Percentiles rank a stretch among this genome's conserved stretches.
These are phyloP conservation scores for Saccharomyces hybrid DNA, from an alignment of 1,139 yeast species.

Conservation along the genomic window DNA sequence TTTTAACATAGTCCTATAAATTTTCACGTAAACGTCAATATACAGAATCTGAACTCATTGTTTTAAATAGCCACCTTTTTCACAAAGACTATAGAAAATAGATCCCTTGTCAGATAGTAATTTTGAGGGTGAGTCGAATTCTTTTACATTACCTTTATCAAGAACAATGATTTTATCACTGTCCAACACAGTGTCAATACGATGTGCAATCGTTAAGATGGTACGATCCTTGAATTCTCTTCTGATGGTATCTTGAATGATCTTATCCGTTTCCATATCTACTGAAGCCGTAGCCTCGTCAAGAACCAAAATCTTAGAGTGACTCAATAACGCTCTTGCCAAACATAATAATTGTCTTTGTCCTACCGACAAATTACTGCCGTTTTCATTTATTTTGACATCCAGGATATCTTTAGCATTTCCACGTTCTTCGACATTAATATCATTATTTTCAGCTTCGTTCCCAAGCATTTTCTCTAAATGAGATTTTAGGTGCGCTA, in stretches of 20 bases:
- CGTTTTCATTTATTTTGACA: slow-evolving; percentile 53
- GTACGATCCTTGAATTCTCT: slow-evolving; percentile 56
- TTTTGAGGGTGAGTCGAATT: slow-evolving; percentile 56
- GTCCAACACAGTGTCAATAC: slow-evolving; percentile 75
- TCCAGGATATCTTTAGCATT: slow-evolving; percentile 28
- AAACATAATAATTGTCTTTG: slow-evolving; percentile 71
- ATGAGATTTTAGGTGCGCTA: slow-evolving; percentile 47
- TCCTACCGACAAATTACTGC: slow-evolving; percentile 67
- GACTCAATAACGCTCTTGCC: slow-evolving; percentile 60
- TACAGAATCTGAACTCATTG: neutral
- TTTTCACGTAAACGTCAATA: neutral
- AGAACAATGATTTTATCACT: slow-evolving; percentile 65
- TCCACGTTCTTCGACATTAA: slow-evolving; percentile 8
- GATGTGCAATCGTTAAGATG: slow-evolving; percentile 72
- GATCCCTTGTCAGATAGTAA: slow-evolving; percentile 40
- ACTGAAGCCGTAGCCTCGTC: slow-evolving; percentile 88
- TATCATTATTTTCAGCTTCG: slow-evolving; percentile 17
- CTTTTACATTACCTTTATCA: slow-evolving; percentile 59
- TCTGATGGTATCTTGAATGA: slow-evolving; percentile 68
- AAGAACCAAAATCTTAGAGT: slow-evolving; percentile 56
- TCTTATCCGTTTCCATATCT: slow-evolving; percentile 68
- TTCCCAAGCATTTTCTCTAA: slow-evolving; percentile 33
- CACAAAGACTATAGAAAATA: slow-evolving; percentile 44
- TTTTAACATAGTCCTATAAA: neutral
- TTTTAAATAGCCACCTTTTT: slow-evolving; percentile 37